Conservation (phyloP, 768 basidiomycete species). For the Gautieria morchelliformis region DNA sequence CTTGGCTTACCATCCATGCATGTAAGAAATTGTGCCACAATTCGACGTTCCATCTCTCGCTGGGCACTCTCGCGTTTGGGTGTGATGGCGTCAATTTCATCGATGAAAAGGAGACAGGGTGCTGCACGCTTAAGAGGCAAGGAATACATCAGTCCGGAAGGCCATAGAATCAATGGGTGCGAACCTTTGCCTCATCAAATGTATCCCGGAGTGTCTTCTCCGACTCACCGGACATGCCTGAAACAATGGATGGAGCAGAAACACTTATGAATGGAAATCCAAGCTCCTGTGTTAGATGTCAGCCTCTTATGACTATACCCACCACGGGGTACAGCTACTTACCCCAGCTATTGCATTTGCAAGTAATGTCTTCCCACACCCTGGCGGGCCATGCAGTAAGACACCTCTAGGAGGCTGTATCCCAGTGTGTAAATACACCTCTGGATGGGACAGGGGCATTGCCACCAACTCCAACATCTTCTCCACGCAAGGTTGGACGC, state of each 20-base stretch:
- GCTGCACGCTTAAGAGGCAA: slow-evolving; percentile 65
- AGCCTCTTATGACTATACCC: neutral
- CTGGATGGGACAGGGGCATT: slow-evolving; percentile 90
- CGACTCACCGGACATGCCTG: slow-evolving; percentile 97
- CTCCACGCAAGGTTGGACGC: slow-evolving; percentile 76
- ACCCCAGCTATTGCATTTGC: slow-evolving; percentile 96
- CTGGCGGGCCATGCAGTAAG: slow-evolving; percentile 88
- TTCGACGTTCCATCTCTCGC: slow-evolving; percentile 94
- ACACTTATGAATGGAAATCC: slow-evolving; percentile 88
- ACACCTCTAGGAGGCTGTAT: slow-evolving; percentile 90
- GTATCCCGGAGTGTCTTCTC: slow-evolving; percentile 94
- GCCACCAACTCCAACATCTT: slow-evolving; percentile 95
- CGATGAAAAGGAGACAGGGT: slow-evolving; percentile 90
- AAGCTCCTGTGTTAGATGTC: slow-evolving; percentile 53
- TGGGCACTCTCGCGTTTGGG: slow-evolving; percentile 97
- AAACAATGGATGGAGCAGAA: slow-evolving; percentile 92
- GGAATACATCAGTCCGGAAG: neutral
- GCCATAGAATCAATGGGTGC: slow-evolving; percentile 8
- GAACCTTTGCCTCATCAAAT: slow-evolving; percentile 92
- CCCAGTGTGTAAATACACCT: slow-evolving; percentile 89
- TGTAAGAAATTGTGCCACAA: slow-evolving; percentile 94
- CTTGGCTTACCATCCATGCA: slow-evolving; percentile 87
- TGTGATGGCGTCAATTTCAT: slow-evolving; percentile 97
- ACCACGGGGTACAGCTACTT: slow-evolving; percentile 19
- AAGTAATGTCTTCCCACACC: slow-evolving; percentile 92